Percentiles rank a stretch among this genome's conserved stretches.
Evolutionary conservation across 805 yeast species (phyloP).

Genomic region (Kluyveromyces wickerhamii): DNA sequence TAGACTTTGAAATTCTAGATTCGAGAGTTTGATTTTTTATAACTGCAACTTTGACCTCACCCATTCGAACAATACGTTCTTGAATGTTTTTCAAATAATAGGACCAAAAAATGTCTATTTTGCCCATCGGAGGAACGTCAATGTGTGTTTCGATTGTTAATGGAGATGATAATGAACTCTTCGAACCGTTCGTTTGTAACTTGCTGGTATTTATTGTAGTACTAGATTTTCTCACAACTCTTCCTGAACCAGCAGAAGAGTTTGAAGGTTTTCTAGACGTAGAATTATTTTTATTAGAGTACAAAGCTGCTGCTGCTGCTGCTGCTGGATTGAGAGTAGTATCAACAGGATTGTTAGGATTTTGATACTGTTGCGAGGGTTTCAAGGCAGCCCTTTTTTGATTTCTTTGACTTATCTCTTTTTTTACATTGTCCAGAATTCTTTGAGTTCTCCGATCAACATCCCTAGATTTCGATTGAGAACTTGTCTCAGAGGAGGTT

Average conservation of each 20-base stretch:
- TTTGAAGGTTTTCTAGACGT: conserved; percentile 13
- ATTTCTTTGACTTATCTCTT: conserved; percentile 17
- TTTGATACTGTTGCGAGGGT: not conserved
- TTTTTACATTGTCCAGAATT: conserved; percentile 25
- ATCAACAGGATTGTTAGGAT: conserved; percentile 16
- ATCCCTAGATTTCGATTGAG: conserved; percentile 4
- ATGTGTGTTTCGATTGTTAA: conserved; percentile 3
- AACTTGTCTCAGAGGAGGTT: not conserved
- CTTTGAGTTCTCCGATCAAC: conserved; percentile 27
- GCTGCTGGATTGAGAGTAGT: conserved; percentile 16
- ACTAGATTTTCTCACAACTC: conserved; percentile 5
- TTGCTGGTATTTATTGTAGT: conserved; percentile 2
- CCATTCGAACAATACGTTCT: conserved; percentile 54
- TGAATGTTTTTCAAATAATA: conserved; percentile 44
- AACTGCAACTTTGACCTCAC: conserved; percentile 41
- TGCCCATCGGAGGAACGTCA: conserved; percentile 38
- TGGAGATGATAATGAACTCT: not conserved
- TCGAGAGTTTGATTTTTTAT: conserved; percentile 45
- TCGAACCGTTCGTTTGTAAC: not conserved
- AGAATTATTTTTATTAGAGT: conserved; percentile 11
- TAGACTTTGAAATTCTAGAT: conserved; percentile 35
- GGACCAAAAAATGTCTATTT: conserved; percentile 53
- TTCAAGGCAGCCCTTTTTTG: conserved; percentile 7
- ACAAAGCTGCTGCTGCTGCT: conserved; percentile 13
- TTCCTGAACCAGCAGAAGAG: conserved; percentile 7